Percentiles rank a stretch among this genome's conserved stretches.
Conservation (phyloP, 805 yeast species). For the Candida palmyrensis region DNA sequence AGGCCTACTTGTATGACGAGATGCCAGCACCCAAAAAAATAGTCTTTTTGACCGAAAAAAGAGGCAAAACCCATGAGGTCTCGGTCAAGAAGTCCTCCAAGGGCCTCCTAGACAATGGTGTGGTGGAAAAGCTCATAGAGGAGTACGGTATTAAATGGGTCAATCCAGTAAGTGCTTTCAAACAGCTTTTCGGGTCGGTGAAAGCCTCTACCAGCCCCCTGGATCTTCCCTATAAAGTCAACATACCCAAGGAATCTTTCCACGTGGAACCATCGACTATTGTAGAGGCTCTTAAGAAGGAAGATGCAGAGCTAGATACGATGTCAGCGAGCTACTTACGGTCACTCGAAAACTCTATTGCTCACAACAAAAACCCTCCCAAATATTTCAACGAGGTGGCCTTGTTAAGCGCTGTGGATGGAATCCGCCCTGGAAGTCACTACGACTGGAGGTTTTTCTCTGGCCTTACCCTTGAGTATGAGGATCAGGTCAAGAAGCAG, state of each 20-base stretch:
- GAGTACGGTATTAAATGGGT: neutral
- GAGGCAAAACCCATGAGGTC: constrained; percentile 12
- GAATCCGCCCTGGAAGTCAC: constrained; percentile 24
- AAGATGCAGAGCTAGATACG: neutral
- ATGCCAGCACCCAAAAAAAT: constrained; percentile 26
- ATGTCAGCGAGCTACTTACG: constrained; percentile 10
- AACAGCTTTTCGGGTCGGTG: constrained; percentile 6
- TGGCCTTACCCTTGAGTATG: constrained; percentile 17
- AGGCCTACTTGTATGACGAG: constrained; percentile 20
- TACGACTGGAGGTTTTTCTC: constrained; percentile 37
- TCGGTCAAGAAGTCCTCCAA: constrained; percentile 11
- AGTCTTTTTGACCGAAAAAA: constrained; percentile 21
- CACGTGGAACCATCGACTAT: too few species aligned
- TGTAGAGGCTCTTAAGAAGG: too few species aligned
- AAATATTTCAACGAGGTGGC: constrained; percentile 25
- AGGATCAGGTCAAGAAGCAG: constrained; percentile 27
- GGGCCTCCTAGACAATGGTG: constrained; percentile 18
- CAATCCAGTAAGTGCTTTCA: neutral
- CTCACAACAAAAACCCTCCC: constrained; percentile 15
- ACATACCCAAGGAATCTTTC: neutral
- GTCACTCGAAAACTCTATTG: constrained; percentile 13
- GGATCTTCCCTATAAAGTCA: neutral
- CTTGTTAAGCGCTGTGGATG: constrained; percentile 11
- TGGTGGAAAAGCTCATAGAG: constrained; percentile 10
- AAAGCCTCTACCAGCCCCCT: neutral